Conservation (phyloP, 2,329 filamentous ascomycete species). For the Lachnellula hyalina region DNA sequence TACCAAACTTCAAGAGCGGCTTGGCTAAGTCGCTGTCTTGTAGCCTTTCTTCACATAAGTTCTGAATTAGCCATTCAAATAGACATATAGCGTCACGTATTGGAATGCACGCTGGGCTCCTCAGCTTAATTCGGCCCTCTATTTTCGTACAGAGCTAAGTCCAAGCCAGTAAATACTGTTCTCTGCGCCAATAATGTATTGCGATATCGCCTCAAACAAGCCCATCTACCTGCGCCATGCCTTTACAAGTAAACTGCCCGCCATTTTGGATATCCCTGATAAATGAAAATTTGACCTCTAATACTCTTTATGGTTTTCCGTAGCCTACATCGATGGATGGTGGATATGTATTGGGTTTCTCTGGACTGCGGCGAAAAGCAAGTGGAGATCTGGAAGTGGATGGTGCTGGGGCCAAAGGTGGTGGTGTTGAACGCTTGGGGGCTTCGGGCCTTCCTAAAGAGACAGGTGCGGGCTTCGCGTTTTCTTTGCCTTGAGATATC, state of each 20-base stretch:
- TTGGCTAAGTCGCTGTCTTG: not conserved
- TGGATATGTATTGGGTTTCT: constrained; percentile 41
- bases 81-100: not conserved
- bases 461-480: not conserved
- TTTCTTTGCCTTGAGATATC: not conserved
- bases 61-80: not conserved
- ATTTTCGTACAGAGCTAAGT: not conserved
- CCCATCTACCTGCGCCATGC: constrained; percentile 3
- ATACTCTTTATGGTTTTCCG: constrained; percentile 8
- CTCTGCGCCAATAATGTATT: not conserved
- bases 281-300: not conserved
- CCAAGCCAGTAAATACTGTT: not conserved
- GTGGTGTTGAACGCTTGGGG: constrained; percentile 10
- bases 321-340: constrained; percentile 23
- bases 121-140: not conserved
- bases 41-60: not conserved
- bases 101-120: not conserved
- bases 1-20: not conserved
- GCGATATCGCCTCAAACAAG: not conserved
- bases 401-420: constrained; percentile 1
- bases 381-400: constrained; percentile 31
- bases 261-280: constrained; percentile 2
- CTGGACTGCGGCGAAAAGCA: constrained; percentile 57
- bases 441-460: constrained; percentile 1
- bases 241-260: constrained; percentile 6